Evolutionary conservation across 768 basidiomycete species (phyloP), one percentile per base, ranked within the genome.

Genomic region (Kwoniella dejecticola): DNA sequence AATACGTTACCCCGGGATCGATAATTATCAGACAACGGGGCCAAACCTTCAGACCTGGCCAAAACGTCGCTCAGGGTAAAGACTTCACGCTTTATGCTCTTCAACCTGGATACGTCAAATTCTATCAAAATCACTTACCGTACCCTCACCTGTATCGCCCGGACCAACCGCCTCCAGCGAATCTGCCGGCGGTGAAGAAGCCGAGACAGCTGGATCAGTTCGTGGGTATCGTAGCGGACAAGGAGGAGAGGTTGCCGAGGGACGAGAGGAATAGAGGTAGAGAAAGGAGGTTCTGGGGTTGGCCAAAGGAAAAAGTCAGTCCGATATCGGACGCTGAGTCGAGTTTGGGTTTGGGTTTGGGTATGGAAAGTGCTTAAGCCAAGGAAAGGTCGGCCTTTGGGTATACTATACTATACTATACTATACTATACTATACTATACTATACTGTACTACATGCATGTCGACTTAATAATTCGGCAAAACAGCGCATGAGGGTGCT

Each of bases 21-120:
- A 97, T 99, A 70, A 89, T 99, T 75, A 87, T 98, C 30, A 85
- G 96, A 45, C 96, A 99, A 79, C 85, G 96, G 66, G 96, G 96
- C 8, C 89, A 89, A 0, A 82, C 88, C 52, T 95, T 96, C 81
- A 92, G 95, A 75, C 87, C 95, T 4, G 95, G 94, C 0, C 93
- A 92, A 77, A 87, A 97, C 79, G 94, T 97, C 55, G 86, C 86
- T 67, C 88, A 91, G 77, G 96, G 94, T 21, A 86, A 88, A 59
- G 96, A 99, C 80, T 93, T 97, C 80, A 98, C 96, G 1, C 83
- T 99, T 56, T 97, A 88, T 74, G 94, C 96, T 24, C 83, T 85
- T 2, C 87, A 87, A 4, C 94, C 95, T 0, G 96, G 96, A 12
- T 92, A 85, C 74, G 90, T 99, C 38, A 90, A 92, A 41, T 98